Base-by-base conservation (phyloP, 2,329 filamentous ascomycete species). In the Neocucurbitaria cava region DNA sequence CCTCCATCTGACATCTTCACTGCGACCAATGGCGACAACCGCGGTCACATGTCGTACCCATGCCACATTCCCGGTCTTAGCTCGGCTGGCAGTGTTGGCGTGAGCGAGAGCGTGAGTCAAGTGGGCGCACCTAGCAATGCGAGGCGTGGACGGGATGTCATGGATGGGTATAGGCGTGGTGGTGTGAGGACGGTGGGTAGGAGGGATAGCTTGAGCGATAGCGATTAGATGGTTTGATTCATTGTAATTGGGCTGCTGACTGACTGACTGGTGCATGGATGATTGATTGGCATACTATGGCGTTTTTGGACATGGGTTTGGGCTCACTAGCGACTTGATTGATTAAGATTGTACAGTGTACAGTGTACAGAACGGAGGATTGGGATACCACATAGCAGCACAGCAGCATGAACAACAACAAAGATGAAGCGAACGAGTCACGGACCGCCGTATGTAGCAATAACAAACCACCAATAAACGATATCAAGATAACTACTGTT, bases 41-140 rank as follows among this genome's bases (percentile, higher is more conserved):
- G 76, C 0, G 82, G 83, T 9, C 84, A 82, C 11, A 84, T 83
- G 70, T 78, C 77, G 43, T 87, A 87, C 63, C 80, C 82, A 23
- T 83, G 84, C 71, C 79, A 83, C 8, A 83, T 87, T 44, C 83
- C 84, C 0, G 83, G 81, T 0, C 61, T 86, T 63, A 82, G 77
- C 54, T 54, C 58, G 31, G 71, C 72, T 0, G 70, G 65, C 26
- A 76, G 72, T 30, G 72, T 75, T 5, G 68, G 65, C 18, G 65
- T 69, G 1, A 67, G 68, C 39, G 75, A 77, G 56, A 77, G 75
- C 46, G 69, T 77, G 4, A 77, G 75, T 58, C 75, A 78, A 51
- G 73, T 74, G 23, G 76, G 74, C 33, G 73, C 54, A 2, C 66
- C 64, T 59, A 77, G 76, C 11, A 63, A 70, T 4, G 52, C 41